These are phyloP conservation scores for Lactarius hengduanensis DNA, from an alignment of 768 basidiomycete genomes.

Conservation along the genomic window DNA sequence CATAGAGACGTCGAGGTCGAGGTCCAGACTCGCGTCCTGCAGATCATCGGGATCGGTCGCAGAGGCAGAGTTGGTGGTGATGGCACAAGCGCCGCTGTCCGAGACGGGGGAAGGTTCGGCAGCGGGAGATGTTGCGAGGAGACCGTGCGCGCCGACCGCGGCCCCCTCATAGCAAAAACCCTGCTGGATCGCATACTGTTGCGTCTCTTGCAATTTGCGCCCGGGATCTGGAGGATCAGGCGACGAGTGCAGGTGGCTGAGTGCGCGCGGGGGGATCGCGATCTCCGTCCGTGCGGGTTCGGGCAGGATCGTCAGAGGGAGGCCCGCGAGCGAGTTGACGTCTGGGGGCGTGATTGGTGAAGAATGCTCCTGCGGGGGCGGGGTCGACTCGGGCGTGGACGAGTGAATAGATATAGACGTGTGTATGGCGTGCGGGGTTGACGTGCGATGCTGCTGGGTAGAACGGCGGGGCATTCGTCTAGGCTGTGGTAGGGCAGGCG, in stretches of 20 bases:
- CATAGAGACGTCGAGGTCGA: too few relatives aligned
- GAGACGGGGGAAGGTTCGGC: neutral
- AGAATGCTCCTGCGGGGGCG: neutral
- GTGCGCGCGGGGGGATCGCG: conserved; percentile 13
- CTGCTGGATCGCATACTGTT: neutral
- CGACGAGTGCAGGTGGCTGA: conserved; percentile 1
- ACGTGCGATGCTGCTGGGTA: neutral
- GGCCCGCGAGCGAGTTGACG: conserved; percentile 4
- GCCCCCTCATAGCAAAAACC: conserved; percentile 23
- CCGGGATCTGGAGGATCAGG: neutral
- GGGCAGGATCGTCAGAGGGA: conserved; percentile 10
- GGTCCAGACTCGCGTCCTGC: neutral
- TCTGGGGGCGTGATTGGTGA: neutral
- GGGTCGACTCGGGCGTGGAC: neutral
- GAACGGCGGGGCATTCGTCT: neutral
- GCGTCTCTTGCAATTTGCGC: neutral
- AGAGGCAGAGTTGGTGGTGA: too few relatives aligned
- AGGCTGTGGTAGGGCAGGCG: neutral
- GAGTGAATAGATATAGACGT: neutral
- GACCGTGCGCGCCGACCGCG: conserved; percentile 18
- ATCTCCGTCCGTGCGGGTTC: conserved; percentile 3
- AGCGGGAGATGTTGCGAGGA: conserved; percentile 16
- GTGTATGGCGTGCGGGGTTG: neutral
- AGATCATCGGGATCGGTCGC: neutral
- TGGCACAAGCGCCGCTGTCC: neutral